Conservation (phyloP, 345 rosid species). For the Citrus australasica region DNA sequence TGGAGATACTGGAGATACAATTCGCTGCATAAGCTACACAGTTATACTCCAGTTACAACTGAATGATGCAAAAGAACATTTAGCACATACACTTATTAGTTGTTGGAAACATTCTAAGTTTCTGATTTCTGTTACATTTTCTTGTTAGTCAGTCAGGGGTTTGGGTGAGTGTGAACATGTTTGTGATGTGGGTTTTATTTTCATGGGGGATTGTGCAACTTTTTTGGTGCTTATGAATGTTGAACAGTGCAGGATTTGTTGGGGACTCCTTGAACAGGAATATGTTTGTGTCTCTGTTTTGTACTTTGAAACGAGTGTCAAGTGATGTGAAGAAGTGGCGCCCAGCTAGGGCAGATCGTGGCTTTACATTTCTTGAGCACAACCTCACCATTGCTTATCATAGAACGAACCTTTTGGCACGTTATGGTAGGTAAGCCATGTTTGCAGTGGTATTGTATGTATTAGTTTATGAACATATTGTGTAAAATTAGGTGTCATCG, state of each 20-base stretch:
- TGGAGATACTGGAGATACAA: too few relatives aligned
- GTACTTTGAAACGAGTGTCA: conserved; percentile 56
- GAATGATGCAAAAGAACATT: too few relatives aligned
- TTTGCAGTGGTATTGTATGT: not conserved
- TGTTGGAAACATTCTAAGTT: too few relatives aligned
- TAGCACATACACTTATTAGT: too few relatives aligned
- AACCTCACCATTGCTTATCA: conserved; percentile 92
- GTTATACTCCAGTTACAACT: too few relatives aligned
- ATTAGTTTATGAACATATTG: not conserved
- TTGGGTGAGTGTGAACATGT: not conserved
- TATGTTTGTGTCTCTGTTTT: conserved; percentile 89
- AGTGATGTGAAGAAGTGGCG: conserved; percentile 88
- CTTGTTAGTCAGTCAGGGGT: not conserved
- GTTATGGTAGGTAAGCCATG: conserved; percentile 90
- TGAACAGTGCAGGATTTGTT: conserved; percentile 79
- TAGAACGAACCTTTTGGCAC: conserved; percentile 86
- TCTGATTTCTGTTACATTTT: not conserved
- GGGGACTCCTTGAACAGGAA: conserved; percentile 96
- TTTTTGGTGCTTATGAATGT: conserved; percentile 28
- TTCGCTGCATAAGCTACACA: too few relatives aligned
- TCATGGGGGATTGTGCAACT: not conserved
- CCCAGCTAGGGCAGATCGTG: conserved; percentile 90
- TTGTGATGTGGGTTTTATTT: not conserved
- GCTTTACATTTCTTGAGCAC: conserved; percentile 71
- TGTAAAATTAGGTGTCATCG: not conserved